phyloP scores from a whole-genome alignment of 1,284 basidiomycete genomes.

The Trametes versicolor region DNA sequence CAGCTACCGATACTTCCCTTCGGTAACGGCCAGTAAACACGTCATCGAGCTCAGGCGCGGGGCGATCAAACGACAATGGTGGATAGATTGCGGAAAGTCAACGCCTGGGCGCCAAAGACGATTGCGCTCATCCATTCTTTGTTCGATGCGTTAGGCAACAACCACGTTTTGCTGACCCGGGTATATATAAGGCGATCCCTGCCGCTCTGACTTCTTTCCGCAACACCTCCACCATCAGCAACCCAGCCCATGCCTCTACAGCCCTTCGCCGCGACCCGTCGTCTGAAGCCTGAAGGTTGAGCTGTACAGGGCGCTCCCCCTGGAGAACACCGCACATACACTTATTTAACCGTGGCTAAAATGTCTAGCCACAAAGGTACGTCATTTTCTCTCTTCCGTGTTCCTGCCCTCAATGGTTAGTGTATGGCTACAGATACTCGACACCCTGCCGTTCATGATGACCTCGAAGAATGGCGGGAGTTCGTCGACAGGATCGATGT shows the following conservation, averaged over 20 bases:
- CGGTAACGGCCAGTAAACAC: too few species aligned
- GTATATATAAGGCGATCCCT: background rate
- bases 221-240: background rate
- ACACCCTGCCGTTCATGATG: background rate
- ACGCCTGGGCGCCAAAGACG: background rate
- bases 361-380: background rate
- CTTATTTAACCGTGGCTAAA: background rate
- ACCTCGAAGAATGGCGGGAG: background rate
- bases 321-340: background rate
- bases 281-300: background rate
- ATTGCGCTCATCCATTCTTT: background rate
- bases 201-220: background rate
- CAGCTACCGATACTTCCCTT: too few species aligned
- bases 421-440: too few species aligned
- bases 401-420: too few species aligned
- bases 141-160: background rate
- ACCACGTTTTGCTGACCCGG: background rate
- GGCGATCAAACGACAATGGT: too few species aligned
- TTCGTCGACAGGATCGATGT: constrained; percentile 1
- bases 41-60: background rate
- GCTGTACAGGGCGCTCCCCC: background rate
- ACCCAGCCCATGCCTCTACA: background rate
- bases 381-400: background rate
- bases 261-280: background rate
- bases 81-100: too few species aligned